Evolutionary conservation across 1,139 yeast species (phyloP).

Genomic region (Diutina sp.): DNA sequence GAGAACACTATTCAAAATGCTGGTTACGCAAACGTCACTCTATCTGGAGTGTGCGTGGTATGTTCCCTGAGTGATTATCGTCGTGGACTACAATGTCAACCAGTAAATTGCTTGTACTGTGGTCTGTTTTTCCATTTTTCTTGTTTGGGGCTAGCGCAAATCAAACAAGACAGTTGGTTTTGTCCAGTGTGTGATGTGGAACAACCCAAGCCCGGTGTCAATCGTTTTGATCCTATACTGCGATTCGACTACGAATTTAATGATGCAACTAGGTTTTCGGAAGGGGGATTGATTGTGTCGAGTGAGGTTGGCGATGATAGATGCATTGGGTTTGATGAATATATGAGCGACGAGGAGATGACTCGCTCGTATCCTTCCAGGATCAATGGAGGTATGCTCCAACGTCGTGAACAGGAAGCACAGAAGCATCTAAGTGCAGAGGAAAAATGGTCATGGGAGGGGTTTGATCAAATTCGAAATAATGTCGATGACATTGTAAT

Average conservation of each 20-base stretch:
- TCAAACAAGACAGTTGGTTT: constrained; percentile 15
- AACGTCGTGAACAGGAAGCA: constrained; percentile 23
- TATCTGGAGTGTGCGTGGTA: constrained; percentile 17
- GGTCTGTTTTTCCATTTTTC: constrained; percentile 21
- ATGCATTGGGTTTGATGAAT: not conserved
- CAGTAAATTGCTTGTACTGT: constrained; percentile 22
- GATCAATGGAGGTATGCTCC: constrained; percentile 29
- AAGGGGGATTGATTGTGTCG: not conserved
- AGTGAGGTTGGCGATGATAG: not conserved
- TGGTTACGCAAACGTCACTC: not conserved
- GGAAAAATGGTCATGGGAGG: constrained; percentile 27
- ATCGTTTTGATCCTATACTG: constrained; percentile 4
- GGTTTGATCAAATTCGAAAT: constrained; percentile 20
- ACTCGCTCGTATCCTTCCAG: constrained; percentile 7
- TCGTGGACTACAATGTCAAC: constrained; percentile 6
- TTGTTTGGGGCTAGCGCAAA: constrained; percentile 17
- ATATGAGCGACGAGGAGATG: not conserved
- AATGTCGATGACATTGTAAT: not conserved
- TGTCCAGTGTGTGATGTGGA: constrained; percentile 32
- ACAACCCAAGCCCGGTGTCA: constrained; percentile 12
- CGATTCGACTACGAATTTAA: not conserved
- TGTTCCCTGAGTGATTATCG: constrained; percentile 25
- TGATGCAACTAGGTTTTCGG: not conserved
- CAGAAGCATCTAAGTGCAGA: constrained; percentile 19
- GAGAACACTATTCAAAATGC: not conserved